These are phyloP conservation scores for Lophiostoma macrostomum DNA, from an alignment of 495 filamentous ascomycete species.

Conservation along the genomic window DNA sequence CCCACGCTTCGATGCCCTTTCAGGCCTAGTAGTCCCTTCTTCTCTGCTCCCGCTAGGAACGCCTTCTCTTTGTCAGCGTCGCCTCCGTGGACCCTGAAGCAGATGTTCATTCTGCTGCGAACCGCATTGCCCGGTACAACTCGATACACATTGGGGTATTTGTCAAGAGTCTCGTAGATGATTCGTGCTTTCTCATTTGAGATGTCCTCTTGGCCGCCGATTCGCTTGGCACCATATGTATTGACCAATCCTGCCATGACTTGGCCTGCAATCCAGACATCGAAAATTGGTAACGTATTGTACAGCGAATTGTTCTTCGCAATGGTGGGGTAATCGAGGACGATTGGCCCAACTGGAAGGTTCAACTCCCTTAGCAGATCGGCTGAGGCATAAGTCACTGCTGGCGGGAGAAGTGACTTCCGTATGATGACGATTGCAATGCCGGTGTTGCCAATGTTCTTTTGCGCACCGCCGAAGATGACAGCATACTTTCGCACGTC, in stretches of 20 bases:
- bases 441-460: constrained; percentile 84
- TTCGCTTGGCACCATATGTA: constrained; percentile 58
- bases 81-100: constrained; percentile 70
- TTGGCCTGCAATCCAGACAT: constrained; percentile 81
- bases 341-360: constrained; percentile 69
- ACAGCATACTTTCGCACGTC: constrained; percentile 69
- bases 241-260: constrained; percentile 69
- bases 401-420: constrained; percentile 69
- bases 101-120: constrained; percentile 88
- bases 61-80: constrained; percentile 66
- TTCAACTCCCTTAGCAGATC: constrained; percentile 69
- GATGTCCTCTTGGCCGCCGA: constrained; percentile 68
- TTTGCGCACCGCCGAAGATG: constrained; percentile 82
- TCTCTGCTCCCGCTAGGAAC: constrained; percentile 70
- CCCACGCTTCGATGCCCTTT: constrained; percentile 82
- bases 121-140: constrained; percentile 70
- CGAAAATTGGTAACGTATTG: constrained; percentile 93
- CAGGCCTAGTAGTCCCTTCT: constrained; percentile 61
- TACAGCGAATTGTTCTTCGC: constrained; percentile 89
- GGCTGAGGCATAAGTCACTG: constrained; percentile 54
- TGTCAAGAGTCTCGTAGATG: constrained; percentile 73
- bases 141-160: constrained; percentile 62
- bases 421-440: constrained; percentile 79
- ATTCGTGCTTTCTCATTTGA: constrained; percentile 66
- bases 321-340: constrained; percentile 75